Evolutionary conservation across 1,139 yeast genomes (phyloP).

Genomic region (Geotrichum candidum): DNA sequence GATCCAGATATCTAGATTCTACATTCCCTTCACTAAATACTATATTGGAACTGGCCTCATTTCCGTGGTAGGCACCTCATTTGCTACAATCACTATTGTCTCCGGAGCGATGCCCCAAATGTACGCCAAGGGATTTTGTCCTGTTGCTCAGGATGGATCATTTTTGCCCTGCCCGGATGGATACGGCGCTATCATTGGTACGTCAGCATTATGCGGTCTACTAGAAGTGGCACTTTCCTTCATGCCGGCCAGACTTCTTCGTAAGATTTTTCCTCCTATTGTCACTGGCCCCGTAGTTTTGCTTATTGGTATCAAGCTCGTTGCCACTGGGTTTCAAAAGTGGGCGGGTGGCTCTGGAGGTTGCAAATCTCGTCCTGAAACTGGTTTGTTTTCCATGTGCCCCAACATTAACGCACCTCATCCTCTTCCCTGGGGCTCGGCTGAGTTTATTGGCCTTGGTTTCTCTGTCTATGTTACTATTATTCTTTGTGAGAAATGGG

Average conservation of each 20-base stretch:
- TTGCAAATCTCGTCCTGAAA: conserved; percentile 31
- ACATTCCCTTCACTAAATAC: conserved; percentile 62
- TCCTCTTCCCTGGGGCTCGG: conserved; percentile 74
- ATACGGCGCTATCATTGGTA: conserved; percentile 74
- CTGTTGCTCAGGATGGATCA: conserved; percentile 51
- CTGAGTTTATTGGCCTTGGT: conserved; percentile 78
- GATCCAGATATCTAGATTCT: conserved; percentile 76
- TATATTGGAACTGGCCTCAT: conserved; percentile 80
- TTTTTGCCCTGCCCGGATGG: conserved; percentile 81
- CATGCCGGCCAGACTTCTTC: conserved; percentile 63
- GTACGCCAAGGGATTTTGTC: conserved; percentile 70
- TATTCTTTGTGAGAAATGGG: conserved; percentile 72
- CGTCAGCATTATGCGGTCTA: conserved; percentile 72
- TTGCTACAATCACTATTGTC: conserved; percentile 82
- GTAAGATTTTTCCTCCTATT: conserved; percentile 72
- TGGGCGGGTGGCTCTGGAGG: conserved; percentile 80
- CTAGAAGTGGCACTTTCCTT: conserved; percentile 67
- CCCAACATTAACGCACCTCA: conserved; percentile 43
- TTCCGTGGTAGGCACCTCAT: conserved; percentile 84
- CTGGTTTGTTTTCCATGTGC: conserved; percentile 49
- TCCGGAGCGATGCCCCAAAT: conserved; percentile 69
- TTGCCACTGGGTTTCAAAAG: conserved; percentile 66
- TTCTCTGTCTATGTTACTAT: conserved; percentile 71
- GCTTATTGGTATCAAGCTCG: conserved; percentile 65
- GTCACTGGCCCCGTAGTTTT: conserved; percentile 90